Conservation (phyloP, 2,329 filamentous ascomycete species). For the Dothiorella sarmentorum region DNA sequence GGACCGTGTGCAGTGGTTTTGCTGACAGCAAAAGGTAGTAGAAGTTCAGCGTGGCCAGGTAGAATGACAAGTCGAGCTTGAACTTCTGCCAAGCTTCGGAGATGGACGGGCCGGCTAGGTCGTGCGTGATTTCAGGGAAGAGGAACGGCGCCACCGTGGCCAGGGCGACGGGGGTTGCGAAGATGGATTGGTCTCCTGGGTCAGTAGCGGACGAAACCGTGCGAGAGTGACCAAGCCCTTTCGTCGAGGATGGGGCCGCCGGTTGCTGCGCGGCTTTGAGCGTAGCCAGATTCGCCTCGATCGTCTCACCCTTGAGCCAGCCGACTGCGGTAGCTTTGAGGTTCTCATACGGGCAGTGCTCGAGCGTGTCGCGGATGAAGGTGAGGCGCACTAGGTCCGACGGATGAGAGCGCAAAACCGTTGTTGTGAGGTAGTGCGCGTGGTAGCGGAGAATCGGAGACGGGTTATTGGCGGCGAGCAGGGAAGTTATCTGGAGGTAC, state of each 20-base stretch:
- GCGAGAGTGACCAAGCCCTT: slow-evolving; percentile 14
- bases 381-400: slow-evolving; percentile 50
- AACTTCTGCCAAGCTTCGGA: slow-evolving; percentile 43
- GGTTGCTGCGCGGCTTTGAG: slow-evolving; percentile 16
- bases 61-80: slow-evolving; percentile 51
- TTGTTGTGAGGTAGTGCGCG: slow-evolving; percentile 48
- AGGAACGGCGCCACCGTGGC: slow-evolving; percentile 50
- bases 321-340: slow-evolving; percentile 56
- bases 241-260: slow-evolving; percentile 22
- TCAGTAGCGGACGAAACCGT: slow-evolving; percentile 16
- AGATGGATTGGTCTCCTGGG: slow-evolving; percentile 35
- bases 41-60: slow-evolving; percentile 57
- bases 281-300: slow-evolving; percentile 43
- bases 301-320: slow-evolving; percentile 60
- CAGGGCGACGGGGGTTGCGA: slow-evolving; percentile 47
- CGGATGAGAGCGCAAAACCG: slow-evolving; percentile 52
- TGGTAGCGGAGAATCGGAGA: slow-evolving; percentile 47
- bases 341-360: slow-evolving; percentile 52
- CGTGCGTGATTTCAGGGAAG: slow-evolving; percentile 48
- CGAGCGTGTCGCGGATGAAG: slow-evolving; percentile 54
- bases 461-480: slow-evolving; percentile 48
- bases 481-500: slow-evolving; percentile 49
- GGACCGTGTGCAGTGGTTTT: slow-evolving; percentile 42
- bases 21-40: slow-evolving; percentile 56
- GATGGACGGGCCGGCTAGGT: slow-evolving; percentile 35